These are phyloP conservation scores for Physocladia obscura DNA, from an alignment of 192 early-diverging fungal genomes.

Conservation along the genomic window DNA sequence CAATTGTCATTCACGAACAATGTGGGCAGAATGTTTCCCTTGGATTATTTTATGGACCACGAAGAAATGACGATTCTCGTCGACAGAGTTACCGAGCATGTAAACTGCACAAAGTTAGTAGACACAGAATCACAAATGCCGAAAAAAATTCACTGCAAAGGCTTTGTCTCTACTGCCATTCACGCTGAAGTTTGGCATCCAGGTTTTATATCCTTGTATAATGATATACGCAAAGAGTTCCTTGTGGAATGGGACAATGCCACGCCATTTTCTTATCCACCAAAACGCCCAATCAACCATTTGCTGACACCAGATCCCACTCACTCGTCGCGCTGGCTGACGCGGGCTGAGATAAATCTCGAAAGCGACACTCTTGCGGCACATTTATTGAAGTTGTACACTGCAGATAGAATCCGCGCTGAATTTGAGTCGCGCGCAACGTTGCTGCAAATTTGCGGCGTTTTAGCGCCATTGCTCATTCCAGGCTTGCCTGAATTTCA, in stretches of 20 bases:
- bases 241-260: conserved; percentile 9
- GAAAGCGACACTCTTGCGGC: neutral
- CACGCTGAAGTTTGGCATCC: conserved; percentile 19
- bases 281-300: neutral
- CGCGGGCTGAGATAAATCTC: neutral
- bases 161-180: no score
- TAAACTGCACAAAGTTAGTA: no score
- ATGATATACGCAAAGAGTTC: neutral
- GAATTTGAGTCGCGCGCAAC: conserved; percentile 8
- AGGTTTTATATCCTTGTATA: neutral
- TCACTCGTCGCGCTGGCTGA: neutral
- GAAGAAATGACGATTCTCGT: neutral
- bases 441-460: conserved; percentile 3
- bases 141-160: no score
- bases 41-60: conserved; percentile 20
- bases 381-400: neutral
- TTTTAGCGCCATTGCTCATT: neutral
- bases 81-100: neutral
- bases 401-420: neutral
- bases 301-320: neutral
- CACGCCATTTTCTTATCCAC: no score
- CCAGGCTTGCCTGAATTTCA: conserved; percentile 3
- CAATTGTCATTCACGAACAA: neutral
- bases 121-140: no score
- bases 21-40: conserved; percentile 4